Conservation (phyloP, 306 rosid species). For the Rubus idaeus region DNA sequence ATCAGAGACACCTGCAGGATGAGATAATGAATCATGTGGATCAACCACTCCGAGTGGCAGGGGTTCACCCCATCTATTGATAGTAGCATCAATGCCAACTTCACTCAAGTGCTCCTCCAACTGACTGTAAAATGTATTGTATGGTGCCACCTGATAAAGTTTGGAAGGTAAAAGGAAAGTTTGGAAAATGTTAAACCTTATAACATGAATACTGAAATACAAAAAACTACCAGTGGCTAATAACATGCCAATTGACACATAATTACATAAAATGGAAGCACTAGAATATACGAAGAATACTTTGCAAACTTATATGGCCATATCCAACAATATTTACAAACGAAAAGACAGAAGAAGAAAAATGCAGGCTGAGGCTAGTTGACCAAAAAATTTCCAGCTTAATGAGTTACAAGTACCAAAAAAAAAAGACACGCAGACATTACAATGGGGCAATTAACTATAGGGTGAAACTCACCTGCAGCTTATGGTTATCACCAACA, state of each 20-base stretch:
- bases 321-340: background rate
- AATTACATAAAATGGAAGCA: background rate
- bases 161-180: background rate
- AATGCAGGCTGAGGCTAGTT: background rate
- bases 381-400: background rate
- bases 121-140: slow-evolving; percentile 83
- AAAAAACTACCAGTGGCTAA: background rate
- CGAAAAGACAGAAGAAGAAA: background rate
- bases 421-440: too few relatives aligned
- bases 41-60: slow-evolving; percentile 82
- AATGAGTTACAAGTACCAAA: background rate
- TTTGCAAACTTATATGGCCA: background rate
- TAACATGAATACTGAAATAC: background rate
- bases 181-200: slow-evolving; percentile 9
- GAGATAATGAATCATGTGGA: slow-evolving; percentile 97
- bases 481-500: slow-evolving; percentile 90
- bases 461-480: slow-evolving; percentile 61
- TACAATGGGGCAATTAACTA: background rate
- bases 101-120: slow-evolving; percentile 84
- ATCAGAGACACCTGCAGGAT: slow-evolving; percentile 95
- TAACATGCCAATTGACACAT: background rate
- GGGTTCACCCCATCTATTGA: slow-evolving; percentile 85
- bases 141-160: slow-evolving; percentile 83
- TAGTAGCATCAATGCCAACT: slow-evolving; percentile 73
- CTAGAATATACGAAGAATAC: background rate